Conservation (phyloP, 2,329 filamentous ascomycete genomes). For the Myriosclerotinia scirpicola region DNA sequence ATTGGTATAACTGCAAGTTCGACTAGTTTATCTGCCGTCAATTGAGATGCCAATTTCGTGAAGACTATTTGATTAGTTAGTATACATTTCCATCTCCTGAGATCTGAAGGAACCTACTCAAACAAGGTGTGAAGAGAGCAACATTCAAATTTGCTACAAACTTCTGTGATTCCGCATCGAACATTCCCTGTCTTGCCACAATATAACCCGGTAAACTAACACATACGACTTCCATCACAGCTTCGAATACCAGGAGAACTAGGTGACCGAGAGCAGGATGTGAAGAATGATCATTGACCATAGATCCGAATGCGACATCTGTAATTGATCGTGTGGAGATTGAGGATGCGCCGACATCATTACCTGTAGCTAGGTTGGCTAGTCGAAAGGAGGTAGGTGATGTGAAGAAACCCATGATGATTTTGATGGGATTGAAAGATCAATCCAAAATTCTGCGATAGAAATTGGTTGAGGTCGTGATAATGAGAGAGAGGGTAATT, state of each 20-base stretch:
- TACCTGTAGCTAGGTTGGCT: slow-evolving; percentile 39
- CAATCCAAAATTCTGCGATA: background rate
- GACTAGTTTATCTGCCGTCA: slow-evolving; percentile 84
- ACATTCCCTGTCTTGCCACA: slow-evolving; percentile 84
- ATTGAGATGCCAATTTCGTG: slow-evolving; percentile 91
- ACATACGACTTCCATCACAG: slow-evolving; percentile 91
- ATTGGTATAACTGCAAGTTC: slow-evolving; percentile 93
- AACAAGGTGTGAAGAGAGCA: slow-evolving; percentile 91
- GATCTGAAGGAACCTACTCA: slow-evolving; percentile 61
- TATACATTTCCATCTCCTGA: background rate
- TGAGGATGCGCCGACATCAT: slow-evolving; percentile 33
- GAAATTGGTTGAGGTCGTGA: background rate
- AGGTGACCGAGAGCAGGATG: slow-evolving; percentile 49
- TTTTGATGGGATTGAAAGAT: background rate
- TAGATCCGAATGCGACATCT: slow-evolving; percentile 31
- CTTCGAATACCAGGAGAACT: slow-evolving; percentile 71
- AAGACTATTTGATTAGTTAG: slow-evolving; percentile 63
- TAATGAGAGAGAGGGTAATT: background rate
- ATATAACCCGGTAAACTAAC: slow-evolving; percentile 94
- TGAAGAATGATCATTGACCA: slow-evolving; percentile 36
- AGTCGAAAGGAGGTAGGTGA: slow-evolving; percentile 50
- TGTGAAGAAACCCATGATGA: slow-evolving; percentile 47
- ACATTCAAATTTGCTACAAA: slow-evolving; percentile 96
- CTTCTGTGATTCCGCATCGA: slow-evolving; percentile 94
- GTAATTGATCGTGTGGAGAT: slow-evolving; percentile 29